Evolutionary conservation across 2,329 filamentous ascomycete species (phyloP).

Genomic region (Clathrospora elynae): DNA sequence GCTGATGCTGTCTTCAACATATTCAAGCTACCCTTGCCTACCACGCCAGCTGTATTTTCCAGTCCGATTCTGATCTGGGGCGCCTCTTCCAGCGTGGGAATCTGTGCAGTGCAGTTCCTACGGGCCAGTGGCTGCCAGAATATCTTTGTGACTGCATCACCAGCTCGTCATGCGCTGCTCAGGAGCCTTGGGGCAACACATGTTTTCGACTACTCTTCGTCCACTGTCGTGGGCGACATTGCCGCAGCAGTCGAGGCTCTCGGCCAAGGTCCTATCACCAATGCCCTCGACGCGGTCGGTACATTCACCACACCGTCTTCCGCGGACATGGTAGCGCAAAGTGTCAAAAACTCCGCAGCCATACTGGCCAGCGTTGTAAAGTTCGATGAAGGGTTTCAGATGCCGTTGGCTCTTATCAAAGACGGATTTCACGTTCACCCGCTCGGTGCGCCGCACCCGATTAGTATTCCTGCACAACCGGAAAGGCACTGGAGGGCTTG

Average conservation of each 20-base stretch:
- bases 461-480: conserved; percentile 1
- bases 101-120: conserved; percentile 11
- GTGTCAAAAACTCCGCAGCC: background rate
- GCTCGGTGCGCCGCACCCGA: background rate
- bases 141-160: conserved; percentile 20
- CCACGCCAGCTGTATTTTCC: conserved; percentile 48
- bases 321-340: background rate
- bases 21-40: conserved; percentile 57
- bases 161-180: conserved; percentile 10
- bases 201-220: conserved; percentile 14
- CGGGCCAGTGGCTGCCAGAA: conserved; percentile 9
- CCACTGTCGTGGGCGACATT: conserved; percentile 7
- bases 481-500: conserved; percentile 1
- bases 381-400: conserved; percentile 4
- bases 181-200: conserved; percentile 14
- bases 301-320: background rate
- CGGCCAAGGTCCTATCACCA: conserved; percentile 1
- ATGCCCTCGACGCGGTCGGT: conserved; percentile 6
- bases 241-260: conserved; percentile 6
- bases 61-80: conserved; percentile 26
- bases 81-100: conserved; percentile 16
- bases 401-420: conserved; percentile 2
- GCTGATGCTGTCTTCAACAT: conserved; percentile 58
- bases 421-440: conserved; percentile 2
- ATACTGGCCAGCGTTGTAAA: conserved; percentile 1